These are phyloP conservation scores for Macrophomina phaseolina DNA, from an alignment of 2,329 filamentous ascomycete species.

Conservation along the genomic window DNA sequence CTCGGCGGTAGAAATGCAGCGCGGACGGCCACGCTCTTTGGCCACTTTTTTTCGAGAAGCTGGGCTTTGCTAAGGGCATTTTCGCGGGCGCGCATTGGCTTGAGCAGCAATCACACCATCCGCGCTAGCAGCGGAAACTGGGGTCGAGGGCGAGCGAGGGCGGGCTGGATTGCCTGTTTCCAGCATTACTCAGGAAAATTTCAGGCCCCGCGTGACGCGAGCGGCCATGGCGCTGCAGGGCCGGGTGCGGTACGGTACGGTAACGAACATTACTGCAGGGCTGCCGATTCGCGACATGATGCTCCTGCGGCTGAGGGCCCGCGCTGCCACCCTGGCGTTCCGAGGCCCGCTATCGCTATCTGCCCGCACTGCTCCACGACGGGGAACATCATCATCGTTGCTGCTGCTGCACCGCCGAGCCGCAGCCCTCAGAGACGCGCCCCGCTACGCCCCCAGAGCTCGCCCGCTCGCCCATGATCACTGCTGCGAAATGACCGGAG, in stretches of 20 bases:
- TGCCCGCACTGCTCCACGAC: background rate
- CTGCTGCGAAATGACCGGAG: conserved; percentile 45
- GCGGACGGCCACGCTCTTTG: conserved; percentile 26
- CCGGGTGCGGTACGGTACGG: background rate
- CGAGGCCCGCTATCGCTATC: conserved; percentile 6
- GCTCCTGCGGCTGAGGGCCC: background rate
- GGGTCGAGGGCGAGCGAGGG: conserved; percentile 16
- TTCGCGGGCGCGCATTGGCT: conserved; percentile 25
- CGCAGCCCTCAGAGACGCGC: conserved; percentile 3
- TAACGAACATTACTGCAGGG: background rate
- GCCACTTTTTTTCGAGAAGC: conserved; percentile 25
- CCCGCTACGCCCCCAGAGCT: conserved; percentile 23
- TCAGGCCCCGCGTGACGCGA: conserved; percentile 3
- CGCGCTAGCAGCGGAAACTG: conserved; percentile 20
- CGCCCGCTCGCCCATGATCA: conserved; percentile 42
- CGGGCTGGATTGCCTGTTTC: conserved; percentile 16
- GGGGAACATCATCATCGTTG: background rate
- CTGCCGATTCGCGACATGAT: conserved; percentile 12
- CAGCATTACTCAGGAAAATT: conserved; percentile 23
- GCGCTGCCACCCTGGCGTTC: background rate
- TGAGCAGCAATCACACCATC: conserved; percentile 26
- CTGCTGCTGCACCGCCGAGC: conserved; percentile 12
- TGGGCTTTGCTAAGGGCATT: conserved; percentile 26
- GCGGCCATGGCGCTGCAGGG: conserved; percentile 1
- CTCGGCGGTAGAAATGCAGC: conserved; percentile 18